Base-by-base conservation (phyloP, 2,329 filamentous ascomycete species). In the Claviceps capensis region DNA sequence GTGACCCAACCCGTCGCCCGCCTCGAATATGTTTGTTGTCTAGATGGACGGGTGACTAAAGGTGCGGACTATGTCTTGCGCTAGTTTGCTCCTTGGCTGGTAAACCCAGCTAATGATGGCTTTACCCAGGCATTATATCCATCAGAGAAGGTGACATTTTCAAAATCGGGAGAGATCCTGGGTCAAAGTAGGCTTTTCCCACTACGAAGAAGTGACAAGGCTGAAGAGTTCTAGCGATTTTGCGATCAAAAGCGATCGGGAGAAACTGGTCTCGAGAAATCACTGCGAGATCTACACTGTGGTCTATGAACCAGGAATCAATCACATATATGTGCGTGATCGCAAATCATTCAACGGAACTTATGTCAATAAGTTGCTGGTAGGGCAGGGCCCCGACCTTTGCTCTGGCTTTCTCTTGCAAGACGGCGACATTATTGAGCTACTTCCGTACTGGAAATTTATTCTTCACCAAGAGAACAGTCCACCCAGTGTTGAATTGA, bases 271-370 rank as follows among this genome's bases (percentile, higher is more conserved):
- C 19, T 81, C 78, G 1, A 71, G 75, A 49, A 68, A 71, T 26
- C 77, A 81, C 51, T 75, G 77, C 56, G 73, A 79, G 56, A 65
- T 81, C 36, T 81, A 79, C 59, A 73, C 72, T 1, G 64, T 81
- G 42, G 60, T 72, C 9, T 78, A 78, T 54, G 75, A 79, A 45
- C 61, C 63, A 19, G 63, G 61, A 8, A 52, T 63, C 56, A 65
- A 66, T 45, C 62, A 78, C 51, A 62, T 81, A 42, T 81, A 79
- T 55, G 75, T 79, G 30, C 73, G 77, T 14, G 78, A 82, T 56
- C 71, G 74, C 23, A 71, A 72, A 50, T 80, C 78, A 4, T 65
- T 65, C 16, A 75, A 75, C 51, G 78, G 78, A 2, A 81, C 77
- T 0, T 73, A 67, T 49, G 71, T 81, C 40, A 78, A 80, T 52